phyloP scores from a whole-genome alignment of 495 filamentous ascomycete genomes.

The Penicilliopsis zonata region DNA sequence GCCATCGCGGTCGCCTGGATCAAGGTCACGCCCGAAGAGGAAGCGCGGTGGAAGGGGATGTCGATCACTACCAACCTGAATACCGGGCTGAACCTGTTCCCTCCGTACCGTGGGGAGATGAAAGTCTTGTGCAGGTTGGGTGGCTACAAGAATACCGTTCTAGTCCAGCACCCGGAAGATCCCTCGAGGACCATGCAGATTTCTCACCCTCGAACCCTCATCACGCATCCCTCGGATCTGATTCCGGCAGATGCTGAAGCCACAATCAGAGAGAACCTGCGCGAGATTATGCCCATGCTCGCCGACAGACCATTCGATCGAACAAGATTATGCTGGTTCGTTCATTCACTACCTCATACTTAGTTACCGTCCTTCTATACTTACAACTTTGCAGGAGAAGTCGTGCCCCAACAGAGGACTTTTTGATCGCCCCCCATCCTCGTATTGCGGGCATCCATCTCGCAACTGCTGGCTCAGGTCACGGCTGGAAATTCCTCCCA shows the following conservation, averaged over 20 bases:
- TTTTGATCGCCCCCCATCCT: conserved; percentile 3
- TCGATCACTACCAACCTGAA: not conserved
- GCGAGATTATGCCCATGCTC: not conserved
- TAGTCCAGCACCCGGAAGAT: not conserved
- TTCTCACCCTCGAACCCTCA: not conserved
- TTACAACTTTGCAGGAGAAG: not conserved
- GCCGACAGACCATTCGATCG: not conserved
- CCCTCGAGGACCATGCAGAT: not conserved
- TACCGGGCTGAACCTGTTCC: not conserved
- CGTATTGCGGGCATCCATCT: conserved; percentile 16
- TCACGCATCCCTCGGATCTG: not conserved
- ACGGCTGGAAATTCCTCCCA: conserved; percentile 39
- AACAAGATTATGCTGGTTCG: not conserved
- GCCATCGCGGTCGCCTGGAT: not conserved
- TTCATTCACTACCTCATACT: too few relatives aligned
- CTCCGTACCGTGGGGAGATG: not conserved
- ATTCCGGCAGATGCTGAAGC: not conserved
- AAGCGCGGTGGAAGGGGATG: not conserved
- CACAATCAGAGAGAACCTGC: not conserved
- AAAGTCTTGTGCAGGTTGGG: not conserved
- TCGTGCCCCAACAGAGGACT: not conserved
- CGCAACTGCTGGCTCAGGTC: conserved; percentile 36
- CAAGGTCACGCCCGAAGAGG: not conserved
- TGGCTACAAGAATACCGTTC: not conserved
- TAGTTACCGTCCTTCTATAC: too few relatives aligned